These are phyloP conservation scores for Talaromyces adpressus DNA, from an alignment of 495 filamentous ascomycete species.

Conservation along the genomic window DNA sequence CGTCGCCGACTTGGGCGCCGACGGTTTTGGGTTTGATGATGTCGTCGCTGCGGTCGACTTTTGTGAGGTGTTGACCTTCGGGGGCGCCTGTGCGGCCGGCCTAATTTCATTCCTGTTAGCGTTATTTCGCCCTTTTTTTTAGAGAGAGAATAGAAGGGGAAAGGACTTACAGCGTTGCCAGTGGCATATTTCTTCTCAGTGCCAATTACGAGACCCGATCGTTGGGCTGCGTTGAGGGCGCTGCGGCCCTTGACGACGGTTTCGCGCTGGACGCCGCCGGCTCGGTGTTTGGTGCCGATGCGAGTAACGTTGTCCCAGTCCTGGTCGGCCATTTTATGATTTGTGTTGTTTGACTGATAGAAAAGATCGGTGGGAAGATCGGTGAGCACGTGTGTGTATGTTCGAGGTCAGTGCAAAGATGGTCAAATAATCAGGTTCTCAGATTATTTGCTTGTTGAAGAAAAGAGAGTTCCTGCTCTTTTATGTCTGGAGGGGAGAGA, in stretches of 20 bases:
- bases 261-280: slow-evolving; percentile 61
- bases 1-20: slow-evolving; percentile 69
- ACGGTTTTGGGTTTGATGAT: slow-evolving; percentile 95
- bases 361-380: background rate
- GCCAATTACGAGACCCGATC: slow-evolving; percentile 64
- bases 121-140: background rate
- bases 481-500: background rate
- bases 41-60: slow-evolving; percentile 96
- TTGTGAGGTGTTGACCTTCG: slow-evolving; percentile 94
- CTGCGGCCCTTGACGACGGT: slow-evolving; percentile 81
- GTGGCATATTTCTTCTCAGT: slow-evolving; percentile 90
- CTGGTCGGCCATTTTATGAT: slow-evolving; percentile 20
- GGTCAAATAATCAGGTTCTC: background rate
- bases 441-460: background rate
- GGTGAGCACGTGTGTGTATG: background rate
- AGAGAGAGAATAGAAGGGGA: background rate
- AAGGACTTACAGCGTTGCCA: slow-evolving; percentile 67
- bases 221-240: slow-evolving; percentile 84
- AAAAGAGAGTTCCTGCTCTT: background rate
- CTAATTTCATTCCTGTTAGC: slow-evolving; percentile 25
- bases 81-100: slow-evolving; percentile 47
- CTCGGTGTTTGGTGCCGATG: slow-evolving; percentile 78
- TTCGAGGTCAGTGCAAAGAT: background rate
- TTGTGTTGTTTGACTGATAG: background rate
- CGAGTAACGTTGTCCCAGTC: slow-evolving; percentile 89